Base-by-base conservation (phyloP, 225 moss, liverwort and hornwort species). In the Asterella californica region DNA sequence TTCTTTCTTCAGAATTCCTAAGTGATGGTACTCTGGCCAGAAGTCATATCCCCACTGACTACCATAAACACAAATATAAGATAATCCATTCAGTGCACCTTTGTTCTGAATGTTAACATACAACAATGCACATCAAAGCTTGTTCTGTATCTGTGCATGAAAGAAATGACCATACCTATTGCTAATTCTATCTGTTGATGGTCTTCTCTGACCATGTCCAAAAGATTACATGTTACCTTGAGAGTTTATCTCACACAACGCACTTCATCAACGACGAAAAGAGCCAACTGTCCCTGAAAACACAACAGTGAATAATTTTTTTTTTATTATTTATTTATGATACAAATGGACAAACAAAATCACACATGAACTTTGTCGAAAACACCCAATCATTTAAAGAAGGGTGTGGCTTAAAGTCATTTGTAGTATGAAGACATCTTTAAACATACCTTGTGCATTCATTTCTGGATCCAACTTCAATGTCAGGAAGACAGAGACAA, bases 41-140 rank as follows among this genome's bases (percentile, higher is more conserved):
- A 88, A 88, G 53, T 88, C 88, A 84, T 88, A 83, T 11, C 86
- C 88, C 88, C 88, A 88, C 50, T 88, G 83, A 80, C 88, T 88
- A 75, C 46, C 72, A 5, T n/a, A 25, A 55, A n/a, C 62, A 57
- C 5, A 9, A 19, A 64, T 15, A 30, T 27, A 34, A 42, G 32
- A 55, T 21, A 15, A 21, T 10, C 11, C 8, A 72, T 75, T 24
- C 50, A 32, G 34, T 17, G 55, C 9, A 75, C 9, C 53, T 34
- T 15, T 19, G 15, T 5, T 32, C 21, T 18, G n/a, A n/a, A n/a
- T 15, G 5, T 21, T 21, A 70, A 0, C 29, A 55, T 50, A 30
- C 6, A 45, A 24, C 25, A 15, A 49, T 10, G 8, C 29, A 14
- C n/a, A 78, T 5, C 45, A n/a, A 72, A 24, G 52, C 1, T 75